Conservation (phyloP, 2,329 filamentous ascomycete genomes). For the Exophiala lecanii-corni region DNA sequence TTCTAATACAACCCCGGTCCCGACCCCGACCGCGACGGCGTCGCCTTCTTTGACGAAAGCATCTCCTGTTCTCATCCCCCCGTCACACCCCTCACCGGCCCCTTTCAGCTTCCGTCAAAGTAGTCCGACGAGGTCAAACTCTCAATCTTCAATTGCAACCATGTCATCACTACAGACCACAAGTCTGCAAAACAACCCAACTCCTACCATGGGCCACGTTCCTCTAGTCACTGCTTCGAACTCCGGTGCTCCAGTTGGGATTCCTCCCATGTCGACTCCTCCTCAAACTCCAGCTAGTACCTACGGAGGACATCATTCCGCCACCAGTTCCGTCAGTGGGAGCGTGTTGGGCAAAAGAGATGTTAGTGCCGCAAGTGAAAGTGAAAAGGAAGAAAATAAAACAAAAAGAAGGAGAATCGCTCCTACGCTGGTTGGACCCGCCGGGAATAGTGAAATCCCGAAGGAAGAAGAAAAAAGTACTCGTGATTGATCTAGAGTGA, state of each 20-base stretch:
- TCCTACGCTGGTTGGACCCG: conserved; percentile 28
- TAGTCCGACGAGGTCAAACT: conserved; percentile 81
- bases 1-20: conserved; percentile 59
- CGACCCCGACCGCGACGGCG: conserved; percentile 65
- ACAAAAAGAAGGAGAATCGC: conserved; percentile 32
- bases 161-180: conserved; percentile 42
- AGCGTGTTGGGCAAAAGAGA: conserved; percentile 54
- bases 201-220: conserved; percentile 70
- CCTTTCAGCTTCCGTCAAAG: conserved; percentile 56
- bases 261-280: conserved; percentile 75
- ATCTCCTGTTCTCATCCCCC: conserved; percentile 57
- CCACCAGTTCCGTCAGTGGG: conserved; percentile 49
- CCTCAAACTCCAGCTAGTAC: conserved; percentile 71
- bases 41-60: conserved; percentile 53
- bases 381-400: conserved; percentile 35
- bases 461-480: conserved; percentile 11
- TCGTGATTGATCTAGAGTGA: background rate
- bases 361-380: conserved; percentile 36
- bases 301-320: conserved; percentile 44
- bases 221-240: conserved; percentile 72
- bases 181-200: conserved; percentile 66
- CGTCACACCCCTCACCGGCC: conserved; percentile 53
- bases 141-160: conserved; percentile 72
- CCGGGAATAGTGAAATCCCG: conserved; percentile 10
- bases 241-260: conserved; percentile 47